Percentiles rank a stretch among this genome's conserved stretches.
phyloP scores from a whole-genome alignment of 495 filamentous ascomycete species.

The Lophium mytilinum region DNA sequence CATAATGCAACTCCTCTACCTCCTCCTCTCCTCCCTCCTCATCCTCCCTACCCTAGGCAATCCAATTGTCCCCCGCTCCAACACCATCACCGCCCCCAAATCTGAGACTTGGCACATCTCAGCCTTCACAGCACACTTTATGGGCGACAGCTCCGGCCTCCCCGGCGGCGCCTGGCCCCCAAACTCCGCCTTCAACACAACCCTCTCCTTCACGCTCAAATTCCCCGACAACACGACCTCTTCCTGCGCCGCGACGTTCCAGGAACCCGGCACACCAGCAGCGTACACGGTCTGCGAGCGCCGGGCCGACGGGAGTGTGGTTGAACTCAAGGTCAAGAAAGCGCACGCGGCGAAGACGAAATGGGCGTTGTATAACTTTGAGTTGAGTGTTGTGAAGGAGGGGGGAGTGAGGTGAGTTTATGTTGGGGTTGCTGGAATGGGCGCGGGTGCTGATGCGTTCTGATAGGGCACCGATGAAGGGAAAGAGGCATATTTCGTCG shows the following conservation, averaged over 20 bases:
- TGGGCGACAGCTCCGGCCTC: conserved; percentile 4
- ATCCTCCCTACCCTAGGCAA: background rate
- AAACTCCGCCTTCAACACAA: background rate
- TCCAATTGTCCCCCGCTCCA: background rate
- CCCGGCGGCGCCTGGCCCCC: background rate
- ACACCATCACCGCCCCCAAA: background rate
- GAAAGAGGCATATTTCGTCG: too few species aligned
- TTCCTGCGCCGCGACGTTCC: background rate
- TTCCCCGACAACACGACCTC: background rate
- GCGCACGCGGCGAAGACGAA: too few species aligned
- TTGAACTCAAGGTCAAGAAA: too few species aligned
- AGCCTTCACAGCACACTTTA: background rate
- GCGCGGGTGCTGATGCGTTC: too few species aligned
- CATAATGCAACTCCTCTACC: background rate
- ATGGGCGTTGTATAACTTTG: too few species aligned
- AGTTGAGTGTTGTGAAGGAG: too few species aligned
- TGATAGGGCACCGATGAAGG: too few species aligned
- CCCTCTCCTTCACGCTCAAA: background rate
- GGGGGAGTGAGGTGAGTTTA: too few species aligned
- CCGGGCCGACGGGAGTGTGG: too few species aligned
- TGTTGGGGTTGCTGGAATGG: too few species aligned
- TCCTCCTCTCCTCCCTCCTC: background rate
- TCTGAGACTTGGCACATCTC: conserved; percentile 3
- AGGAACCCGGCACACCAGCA: background rate
- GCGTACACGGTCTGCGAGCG: background rate